Conservation (phyloP, 2,329 filamentous ascomycete species). For the Talaromyces sp. region DNA sequence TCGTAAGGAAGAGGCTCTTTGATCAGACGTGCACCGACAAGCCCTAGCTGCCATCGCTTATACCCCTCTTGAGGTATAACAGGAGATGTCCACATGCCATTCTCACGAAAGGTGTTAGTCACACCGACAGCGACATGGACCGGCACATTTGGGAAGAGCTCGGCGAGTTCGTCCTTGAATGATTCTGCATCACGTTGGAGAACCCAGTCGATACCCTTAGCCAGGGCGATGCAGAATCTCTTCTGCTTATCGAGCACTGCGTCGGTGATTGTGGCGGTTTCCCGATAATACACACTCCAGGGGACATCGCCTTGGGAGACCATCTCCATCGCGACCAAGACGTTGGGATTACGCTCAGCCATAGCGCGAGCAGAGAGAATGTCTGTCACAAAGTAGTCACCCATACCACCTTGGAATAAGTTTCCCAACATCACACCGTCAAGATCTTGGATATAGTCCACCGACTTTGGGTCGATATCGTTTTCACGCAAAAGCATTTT, state of each 20-base stretch:
- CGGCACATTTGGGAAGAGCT: neutral
- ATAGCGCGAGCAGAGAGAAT: slow-evolving; percentile 4
- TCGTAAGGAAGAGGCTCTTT: too few species aligned
- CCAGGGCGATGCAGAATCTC: neutral
- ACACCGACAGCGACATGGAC: neutral
- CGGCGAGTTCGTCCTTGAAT: neutral
- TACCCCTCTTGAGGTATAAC: neutral
- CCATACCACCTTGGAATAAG: slow-evolving; percentile 8
- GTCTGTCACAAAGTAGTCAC: slow-evolving; percentile 6
- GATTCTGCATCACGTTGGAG: slow-evolving; percentile 1
- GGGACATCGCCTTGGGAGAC: neutral
- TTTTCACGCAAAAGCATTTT: slow-evolving; percentile 12
- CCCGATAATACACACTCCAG: slow-evolving; percentile 9
- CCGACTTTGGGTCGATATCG: neutral
- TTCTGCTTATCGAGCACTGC: neutral
- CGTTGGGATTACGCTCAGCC: neutral
- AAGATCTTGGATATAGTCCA: slow-evolving; percentile 9
- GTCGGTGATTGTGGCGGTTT: neutral
- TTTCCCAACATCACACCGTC: slow-evolving; percentile 7
- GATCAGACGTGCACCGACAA: too few species aligned
- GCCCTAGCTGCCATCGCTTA: too few species aligned
- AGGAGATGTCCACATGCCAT: slow-evolving; percentile 8
- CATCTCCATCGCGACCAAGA: slow-evolving; percentile 4
- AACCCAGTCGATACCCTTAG: slow-evolving; percentile 4
- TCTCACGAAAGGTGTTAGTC: neutral